Percentiles rank a stretch among this genome's conserved stretches.
phyloP scores from a whole-genome alignment of 2,329 filamentous ascomycete genomes.

The Scedosporium minutisporum region DNA sequence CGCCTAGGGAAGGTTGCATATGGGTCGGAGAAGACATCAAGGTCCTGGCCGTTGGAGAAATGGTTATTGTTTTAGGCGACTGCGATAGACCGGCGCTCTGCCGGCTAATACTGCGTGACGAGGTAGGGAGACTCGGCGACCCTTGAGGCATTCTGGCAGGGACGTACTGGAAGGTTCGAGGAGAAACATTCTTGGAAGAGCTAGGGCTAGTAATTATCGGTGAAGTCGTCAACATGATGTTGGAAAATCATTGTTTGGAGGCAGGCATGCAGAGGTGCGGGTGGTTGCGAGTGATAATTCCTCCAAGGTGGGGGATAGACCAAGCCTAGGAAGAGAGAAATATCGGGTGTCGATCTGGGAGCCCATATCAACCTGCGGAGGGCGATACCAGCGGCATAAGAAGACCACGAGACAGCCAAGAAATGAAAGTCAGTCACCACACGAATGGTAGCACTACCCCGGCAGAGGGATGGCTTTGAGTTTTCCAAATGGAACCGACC shows the following conservation, averaged over 20 bases:
- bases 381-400: not conserved
- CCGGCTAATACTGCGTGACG: not conserved
- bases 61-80: not conserved
- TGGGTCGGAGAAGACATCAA: not conserved
- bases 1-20: not conserved
- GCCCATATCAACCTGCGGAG: slow-evolving; percentile 1
- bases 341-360: not conserved
- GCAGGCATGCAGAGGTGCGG: slow-evolving; percentile 5
- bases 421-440: not conserved
- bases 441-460: not conserved
- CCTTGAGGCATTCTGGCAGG: not conserved
- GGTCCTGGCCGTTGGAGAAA: not conserved
- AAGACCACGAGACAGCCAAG: not conserved
- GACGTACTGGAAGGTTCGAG: slow-evolving; percentile 37
- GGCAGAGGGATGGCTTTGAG: not conserved
- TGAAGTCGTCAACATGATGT: slow-evolving; percentile 50
- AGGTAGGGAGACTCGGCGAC: not conserved
- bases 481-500: not conserved
- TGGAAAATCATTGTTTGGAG: slow-evolving; percentile 7
- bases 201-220: slow-evolving; percentile 37
- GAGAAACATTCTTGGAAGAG: slow-evolving; percentile 40
- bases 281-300: slow-evolving; percentile 2
- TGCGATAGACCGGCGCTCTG: not conserved
- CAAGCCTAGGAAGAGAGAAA: not conserved
- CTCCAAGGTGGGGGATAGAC: not conserved